Evolutionary conservation across 2,329 filamentous ascomycete genomes (phyloP).

Genomic region (Botryotinia convoluta): DNA sequence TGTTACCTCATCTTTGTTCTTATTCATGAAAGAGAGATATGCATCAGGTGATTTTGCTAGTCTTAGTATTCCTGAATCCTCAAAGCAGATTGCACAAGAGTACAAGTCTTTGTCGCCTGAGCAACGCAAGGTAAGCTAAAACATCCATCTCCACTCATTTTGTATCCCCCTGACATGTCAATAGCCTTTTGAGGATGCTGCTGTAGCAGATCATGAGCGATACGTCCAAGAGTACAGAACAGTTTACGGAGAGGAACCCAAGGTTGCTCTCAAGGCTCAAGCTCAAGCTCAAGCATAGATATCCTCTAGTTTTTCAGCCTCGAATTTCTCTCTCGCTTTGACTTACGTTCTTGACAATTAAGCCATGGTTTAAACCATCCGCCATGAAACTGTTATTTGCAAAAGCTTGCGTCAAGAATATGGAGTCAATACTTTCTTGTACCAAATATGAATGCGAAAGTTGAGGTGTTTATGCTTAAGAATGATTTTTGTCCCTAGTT

Average conservation of each 20-base stretch:
- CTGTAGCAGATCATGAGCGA: constrained; percentile 29
- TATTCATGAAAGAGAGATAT: constrained; percentile 47
- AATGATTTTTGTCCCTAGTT: not conserved
- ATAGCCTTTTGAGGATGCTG: constrained; percentile 29
- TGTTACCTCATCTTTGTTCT: constrained; percentile 40
- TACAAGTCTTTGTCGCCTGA: constrained; percentile 46
- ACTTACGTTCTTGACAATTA: not conserved
- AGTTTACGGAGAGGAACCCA: constrained; percentile 11
- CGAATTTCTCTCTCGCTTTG: not conserved
- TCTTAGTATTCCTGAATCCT: constrained; percentile 42
- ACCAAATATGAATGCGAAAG: not conserved
- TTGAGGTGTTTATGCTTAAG: not conserved
- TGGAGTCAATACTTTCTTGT: not conserved
- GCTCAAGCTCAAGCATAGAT: not conserved
- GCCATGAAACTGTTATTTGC: not conserved
- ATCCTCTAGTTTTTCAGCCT: not conserved
- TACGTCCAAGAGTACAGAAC: constrained; percentile 29
- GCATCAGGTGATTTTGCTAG: constrained; percentile 50
- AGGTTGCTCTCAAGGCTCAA: not conserved
- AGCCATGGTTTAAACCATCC: not conserved
- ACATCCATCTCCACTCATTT: not conserved
- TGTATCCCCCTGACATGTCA: not conserved
- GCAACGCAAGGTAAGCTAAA: constrained; percentile 44
- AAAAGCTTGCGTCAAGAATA: not conserved
- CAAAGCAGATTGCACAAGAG: constrained; percentile 45